phyloP scores from a whole-genome alignment of 1,284 basidiomycete genomes.

The Rugosomyces carneus region DNA sequence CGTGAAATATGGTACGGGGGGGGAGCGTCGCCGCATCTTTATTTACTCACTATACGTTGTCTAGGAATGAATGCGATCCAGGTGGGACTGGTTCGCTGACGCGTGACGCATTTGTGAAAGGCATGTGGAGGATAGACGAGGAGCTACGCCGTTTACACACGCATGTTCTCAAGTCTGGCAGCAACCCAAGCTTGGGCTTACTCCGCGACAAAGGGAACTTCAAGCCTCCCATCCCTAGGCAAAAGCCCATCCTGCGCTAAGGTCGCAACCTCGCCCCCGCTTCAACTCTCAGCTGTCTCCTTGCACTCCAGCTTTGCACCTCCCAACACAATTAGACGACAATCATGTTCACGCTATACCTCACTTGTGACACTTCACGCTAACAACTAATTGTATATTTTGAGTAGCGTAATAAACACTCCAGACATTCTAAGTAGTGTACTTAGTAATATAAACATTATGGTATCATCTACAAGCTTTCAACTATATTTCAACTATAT shows the following conservation, averaged over 20 bases:
- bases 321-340: constrained; percentile 1
- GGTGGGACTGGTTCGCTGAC: constrained; percentile 49
- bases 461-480: constrained; percentile 15
- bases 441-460: constrained; percentile 10
- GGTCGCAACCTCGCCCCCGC: background rate
- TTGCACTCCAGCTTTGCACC: constrained; percentile 5
- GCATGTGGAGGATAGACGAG: constrained; percentile 83
- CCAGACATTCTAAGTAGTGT: background rate
- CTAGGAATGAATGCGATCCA: constrained; percentile 65
- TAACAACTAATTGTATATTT: background rate
- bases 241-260: constrained; percentile 24
- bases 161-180: constrained; percentile 32
- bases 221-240: constrained; percentile 17
- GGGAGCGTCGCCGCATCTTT: constrained; percentile 2
- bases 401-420: background rate
- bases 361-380: background rate
- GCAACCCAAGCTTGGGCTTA: constrained; percentile 18
- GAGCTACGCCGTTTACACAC: constrained; percentile 61
- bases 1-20: constrained; percentile 56
- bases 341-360: background rate
- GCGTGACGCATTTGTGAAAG: constrained; percentile 60
- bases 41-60: constrained; percentile 1
- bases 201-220: constrained; percentile 17
- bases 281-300: background rate
- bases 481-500: too few species aligned